Percentiles rank a stretch among this genome's conserved stretches.
These are phyloP conservation scores for Phaffia australis DNA, from an alignment of 768 basidiomycete genomes.

Conservation along the genomic window DNA sequence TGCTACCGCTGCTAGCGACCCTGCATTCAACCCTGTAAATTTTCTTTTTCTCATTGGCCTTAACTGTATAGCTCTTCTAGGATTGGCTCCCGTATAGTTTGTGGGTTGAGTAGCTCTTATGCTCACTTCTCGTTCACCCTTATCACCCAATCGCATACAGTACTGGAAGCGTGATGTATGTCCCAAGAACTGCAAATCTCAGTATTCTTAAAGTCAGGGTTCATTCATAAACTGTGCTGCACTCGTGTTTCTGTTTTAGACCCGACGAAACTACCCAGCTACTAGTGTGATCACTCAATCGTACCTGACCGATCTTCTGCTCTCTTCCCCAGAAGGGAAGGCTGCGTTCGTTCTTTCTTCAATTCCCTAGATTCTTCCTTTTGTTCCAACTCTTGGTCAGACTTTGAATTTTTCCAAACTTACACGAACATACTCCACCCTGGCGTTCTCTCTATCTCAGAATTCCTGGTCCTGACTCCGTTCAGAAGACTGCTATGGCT, in stretches of 20 bases:
- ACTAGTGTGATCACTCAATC: constrained; percentile 77
- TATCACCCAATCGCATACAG: constrained; percentile 16
- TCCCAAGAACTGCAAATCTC: neutral
- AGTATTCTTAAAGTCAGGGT: neutral
- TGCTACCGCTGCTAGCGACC: constrained; percentile 64
- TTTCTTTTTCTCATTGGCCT: neutral
- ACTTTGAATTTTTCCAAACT: no score
- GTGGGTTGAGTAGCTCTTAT: constrained; percentile 56
- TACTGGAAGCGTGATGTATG: constrained; percentile 91
- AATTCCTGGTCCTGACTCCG: no score
- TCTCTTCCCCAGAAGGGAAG: constrained; percentile 57
- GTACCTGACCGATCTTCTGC: constrained; percentile 65
- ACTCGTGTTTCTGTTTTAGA: constrained; percentile 23
- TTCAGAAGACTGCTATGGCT: no score
- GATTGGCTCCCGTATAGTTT: constrained; percentile 41
- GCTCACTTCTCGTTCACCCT: neutral
- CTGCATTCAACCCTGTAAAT: constrained; percentile 32
- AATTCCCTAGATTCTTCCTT: neutral
- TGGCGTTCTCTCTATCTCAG: no score
- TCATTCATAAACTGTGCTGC: neutral
- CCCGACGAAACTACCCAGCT: constrained; percentile 76
- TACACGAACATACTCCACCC: no score
- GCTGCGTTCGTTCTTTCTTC: constrained; percentile 47
- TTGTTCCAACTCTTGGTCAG: no score
- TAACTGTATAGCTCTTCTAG: constrained; percentile 38